Evolutionary conservation across 192 early-diverging fungal genomes (phyloP).

Genomic region (Funneliformis mosseae): DNA sequence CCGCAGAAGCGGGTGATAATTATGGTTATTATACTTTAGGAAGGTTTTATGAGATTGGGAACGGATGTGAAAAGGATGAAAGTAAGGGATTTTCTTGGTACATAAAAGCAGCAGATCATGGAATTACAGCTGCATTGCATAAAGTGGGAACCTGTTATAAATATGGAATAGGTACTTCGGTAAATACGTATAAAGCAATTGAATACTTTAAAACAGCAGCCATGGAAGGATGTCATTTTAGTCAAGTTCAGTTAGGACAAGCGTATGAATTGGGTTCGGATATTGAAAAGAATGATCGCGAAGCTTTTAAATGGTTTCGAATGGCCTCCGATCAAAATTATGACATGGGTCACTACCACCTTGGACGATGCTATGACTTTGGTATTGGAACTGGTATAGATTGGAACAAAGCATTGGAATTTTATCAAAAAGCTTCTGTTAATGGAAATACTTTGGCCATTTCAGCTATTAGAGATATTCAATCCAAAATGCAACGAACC

Average conservation of each 20-base stretch:
- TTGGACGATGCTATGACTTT: slow-evolving; percentile 74
- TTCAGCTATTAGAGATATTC: not conserved
- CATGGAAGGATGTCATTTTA: not conserved
- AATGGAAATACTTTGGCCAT: not conserved
- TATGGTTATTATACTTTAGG: slow-evolving; percentile 81
- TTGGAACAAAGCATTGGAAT: not conserved
- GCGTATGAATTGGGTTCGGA: not conserved
- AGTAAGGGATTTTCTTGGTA: not conserved
- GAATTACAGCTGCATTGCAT: not conserved
- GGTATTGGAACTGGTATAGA: slow-evolving; percentile 51
- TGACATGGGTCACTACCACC: slow-evolving; percentile 48
- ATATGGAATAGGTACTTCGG: not conserved
- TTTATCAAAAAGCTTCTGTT: not conserved
- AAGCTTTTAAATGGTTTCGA: not conserved
- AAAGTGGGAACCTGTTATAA: not conserved
- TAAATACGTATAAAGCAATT: not conserved
- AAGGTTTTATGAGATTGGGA: slow-evolving; percentile 78
- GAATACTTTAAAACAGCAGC: not conserved
- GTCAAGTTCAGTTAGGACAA: not conserved
- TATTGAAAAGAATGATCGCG: not conserved
- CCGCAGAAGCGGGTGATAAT: slow-evolving; percentile 74
- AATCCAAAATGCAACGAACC: no score
- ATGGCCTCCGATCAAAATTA: not conserved
- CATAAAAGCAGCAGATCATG: not conserved
- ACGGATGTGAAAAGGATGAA: slow-evolving; percentile 44